Evolutionary conservation across 2,329 filamentous ascomycete species (phyloP).

Genomic region (Fusarium verticillioides): DNA sequence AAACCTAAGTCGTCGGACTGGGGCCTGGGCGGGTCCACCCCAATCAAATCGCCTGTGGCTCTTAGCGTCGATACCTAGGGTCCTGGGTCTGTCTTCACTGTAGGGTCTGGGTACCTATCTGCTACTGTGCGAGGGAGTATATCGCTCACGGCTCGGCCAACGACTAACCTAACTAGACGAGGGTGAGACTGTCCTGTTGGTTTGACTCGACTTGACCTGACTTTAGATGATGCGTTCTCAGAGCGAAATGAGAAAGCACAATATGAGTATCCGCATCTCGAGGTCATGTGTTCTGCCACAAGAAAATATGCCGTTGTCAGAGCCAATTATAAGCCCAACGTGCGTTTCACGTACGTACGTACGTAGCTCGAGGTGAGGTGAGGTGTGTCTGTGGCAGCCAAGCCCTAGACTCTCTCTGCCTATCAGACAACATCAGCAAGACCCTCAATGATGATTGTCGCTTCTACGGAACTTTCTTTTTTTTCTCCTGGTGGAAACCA

Average conservation of each 20-base stretch:
- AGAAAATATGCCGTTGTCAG: conserved; percentile 7
- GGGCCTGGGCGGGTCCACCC: conserved; percentile 30
- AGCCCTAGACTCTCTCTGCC: conserved; percentile 24
- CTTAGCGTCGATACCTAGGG: conserved; percentile 35
- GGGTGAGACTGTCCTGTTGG: conserved; percentile 11
- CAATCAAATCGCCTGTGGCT: conserved; percentile 19
- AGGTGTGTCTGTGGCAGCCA: conserved; percentile 5
- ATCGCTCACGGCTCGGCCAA: conserved; percentile 36
- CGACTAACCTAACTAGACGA: background rate
- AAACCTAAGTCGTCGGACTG: conserved; percentile 14
- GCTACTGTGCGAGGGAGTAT: conserved; percentile 28
- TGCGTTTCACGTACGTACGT: conserved; percentile 11
- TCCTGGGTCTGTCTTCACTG: conserved; percentile 8
- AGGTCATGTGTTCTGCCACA: conserved; percentile 4
- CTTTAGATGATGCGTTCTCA: background rate
- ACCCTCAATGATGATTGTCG: conserved; percentile 18
- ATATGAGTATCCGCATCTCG: background rate
- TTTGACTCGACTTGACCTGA: background rate
- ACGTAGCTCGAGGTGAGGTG: conserved; percentile 10
- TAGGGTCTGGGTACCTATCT: background rate
- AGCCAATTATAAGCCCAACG: conserved; percentile 22
- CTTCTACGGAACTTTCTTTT: conserved; percentile 26
- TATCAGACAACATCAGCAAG: conserved; percentile 17
- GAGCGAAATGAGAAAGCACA: background rate
- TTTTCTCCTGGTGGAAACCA: conserved; percentile 7